Conservation (phyloP, 2,329 filamentous ascomycete species). For the Alternaria sp. region DNA sequence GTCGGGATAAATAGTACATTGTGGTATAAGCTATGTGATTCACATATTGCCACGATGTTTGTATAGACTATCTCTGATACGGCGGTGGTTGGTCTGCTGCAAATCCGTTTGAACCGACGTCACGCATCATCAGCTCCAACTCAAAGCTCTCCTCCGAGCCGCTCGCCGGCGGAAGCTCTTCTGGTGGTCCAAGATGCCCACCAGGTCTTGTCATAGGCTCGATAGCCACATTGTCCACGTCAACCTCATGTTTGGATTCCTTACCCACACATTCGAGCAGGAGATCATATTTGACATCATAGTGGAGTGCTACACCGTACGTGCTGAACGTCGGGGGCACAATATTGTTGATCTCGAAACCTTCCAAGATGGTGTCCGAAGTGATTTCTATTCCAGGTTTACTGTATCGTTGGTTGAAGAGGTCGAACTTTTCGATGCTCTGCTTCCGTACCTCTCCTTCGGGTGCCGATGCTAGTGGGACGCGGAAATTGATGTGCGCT, state of each 20-base stretch:
- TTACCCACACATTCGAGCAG: slow-evolving; percentile 31
- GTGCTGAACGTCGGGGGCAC: slow-evolving; percentile 32
- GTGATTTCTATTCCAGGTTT: slow-evolving; percentile 27
- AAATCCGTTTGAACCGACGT: not conserved
- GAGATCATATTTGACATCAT: slow-evolving; percentile 29
- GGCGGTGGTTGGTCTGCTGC: slow-evolving; percentile 9
- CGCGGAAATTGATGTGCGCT: slow-evolving; percentile 25
- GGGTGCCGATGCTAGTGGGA: slow-evolving; percentile 18
- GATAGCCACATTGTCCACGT: slow-evolving; percentile 23
- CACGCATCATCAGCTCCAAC: slow-evolving; percentile 4
- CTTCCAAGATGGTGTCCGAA: slow-evolving; percentile 15
- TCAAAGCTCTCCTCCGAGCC: slow-evolving; percentile 13
- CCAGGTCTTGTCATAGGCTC: slow-evolving; percentile 30
- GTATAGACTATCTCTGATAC: slow-evolving; percentile 6
- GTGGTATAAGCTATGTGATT: not conserved
- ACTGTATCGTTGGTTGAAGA: slow-evolving; percentile 30
- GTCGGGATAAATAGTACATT: rapidly evolving
- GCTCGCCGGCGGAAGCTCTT: slow-evolving; percentile 15
- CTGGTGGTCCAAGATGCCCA: slow-evolving; percentile 27
- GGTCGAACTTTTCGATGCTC: slow-evolving; percentile 25
- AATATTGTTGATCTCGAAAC: slow-evolving; percentile 24
- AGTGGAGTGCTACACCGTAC: slow-evolving; percentile 26
- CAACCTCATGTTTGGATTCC: slow-evolving; percentile 28
- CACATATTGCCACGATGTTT: not conserved
- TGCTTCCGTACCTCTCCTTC: slow-evolving; percentile 20